Conservation (phyloP, 202 grass and related monocot species). For the Digitaria exilis region DNA sequence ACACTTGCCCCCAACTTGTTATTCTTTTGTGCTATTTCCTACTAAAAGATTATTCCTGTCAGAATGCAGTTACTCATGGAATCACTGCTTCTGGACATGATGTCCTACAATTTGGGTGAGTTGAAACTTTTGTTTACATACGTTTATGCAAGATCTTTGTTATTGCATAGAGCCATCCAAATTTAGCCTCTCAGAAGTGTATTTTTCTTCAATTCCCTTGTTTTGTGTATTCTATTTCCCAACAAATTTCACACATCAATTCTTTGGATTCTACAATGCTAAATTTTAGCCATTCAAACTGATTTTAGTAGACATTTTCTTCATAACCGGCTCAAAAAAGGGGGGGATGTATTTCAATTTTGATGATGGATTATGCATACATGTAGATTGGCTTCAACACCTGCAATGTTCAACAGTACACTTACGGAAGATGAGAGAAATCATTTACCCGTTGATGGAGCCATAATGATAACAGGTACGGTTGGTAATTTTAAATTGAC, state of each 20-base stretch:
- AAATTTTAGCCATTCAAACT: slow-evolving; percentile 9
- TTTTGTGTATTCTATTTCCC: neutral
- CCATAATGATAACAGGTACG: slow-evolving; percentile 97
- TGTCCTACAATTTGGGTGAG: slow-evolving; percentile 94
- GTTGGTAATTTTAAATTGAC: slow-evolving; percentile 7
- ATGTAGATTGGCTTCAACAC: slow-evolving; percentile 95
- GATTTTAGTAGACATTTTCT: slow-evolving; percentile 19
- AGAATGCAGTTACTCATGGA: slow-evolving; percentile 89
- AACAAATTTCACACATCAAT: neutral
- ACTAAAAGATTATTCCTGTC: slow-evolving; percentile 40
- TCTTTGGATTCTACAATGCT: slow-evolving; percentile 3
- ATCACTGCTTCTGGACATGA: slow-evolving; percentile 71
- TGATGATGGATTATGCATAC: slow-evolving; percentile 34
- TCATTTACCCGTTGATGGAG: slow-evolving; percentile 88
- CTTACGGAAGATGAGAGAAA: slow-evolving; percentile 73
- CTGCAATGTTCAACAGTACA: slow-evolving; percentile 99
- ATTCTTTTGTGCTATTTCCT: slow-evolving; percentile 9
- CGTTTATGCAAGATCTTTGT: slow-evolving; percentile 7
- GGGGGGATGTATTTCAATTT: neutral
- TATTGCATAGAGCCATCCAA: neutral
- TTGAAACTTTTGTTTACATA: slow-evolving; percentile 41
- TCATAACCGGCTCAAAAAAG: slow-evolving; percentile 14
- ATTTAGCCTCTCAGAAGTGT: neutral
- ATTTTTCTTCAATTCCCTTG: neutral
- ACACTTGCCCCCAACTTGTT: slow-evolving; percentile 6